Evolutionary conservation across 371 early-diverging fungal genomes (phyloP).

Genomic region (Cokeromyces recurvatus): DNA sequence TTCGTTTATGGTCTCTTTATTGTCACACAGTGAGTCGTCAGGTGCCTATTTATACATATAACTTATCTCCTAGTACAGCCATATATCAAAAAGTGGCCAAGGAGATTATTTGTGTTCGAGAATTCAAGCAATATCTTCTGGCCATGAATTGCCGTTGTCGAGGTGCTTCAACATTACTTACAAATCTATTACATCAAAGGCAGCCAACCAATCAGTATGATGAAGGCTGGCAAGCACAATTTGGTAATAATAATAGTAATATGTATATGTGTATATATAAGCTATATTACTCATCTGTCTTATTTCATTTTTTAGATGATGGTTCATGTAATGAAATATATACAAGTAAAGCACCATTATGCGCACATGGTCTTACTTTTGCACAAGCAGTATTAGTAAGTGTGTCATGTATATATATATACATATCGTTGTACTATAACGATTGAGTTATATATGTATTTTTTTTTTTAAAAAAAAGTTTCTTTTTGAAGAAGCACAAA

Average conservation of each 20-base stretch:
- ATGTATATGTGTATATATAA: too few relatives aligned
- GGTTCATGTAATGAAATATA: conserved; percentile 72
- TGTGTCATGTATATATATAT: too few relatives aligned
- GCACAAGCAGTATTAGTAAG: conserved; percentile 50
- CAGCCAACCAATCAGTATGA: conserved; percentile 55
- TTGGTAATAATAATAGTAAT: conserved; percentile 35
- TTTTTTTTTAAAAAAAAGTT: too few relatives aligned
- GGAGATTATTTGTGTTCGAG: conserved; percentile 66
- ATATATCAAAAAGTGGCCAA: conserved; percentile 62
- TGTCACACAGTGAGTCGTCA: conserved; percentile 42
- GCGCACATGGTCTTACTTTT: conserved; percentile 58
- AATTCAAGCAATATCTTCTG: conserved; percentile 68
- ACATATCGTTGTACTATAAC: too few relatives aligned
- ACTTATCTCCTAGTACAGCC: conserved; percentile 63
- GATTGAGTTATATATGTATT: too few relatives aligned
- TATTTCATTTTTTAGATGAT: conserved; percentile 34
- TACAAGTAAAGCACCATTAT: conserved; percentile 39
- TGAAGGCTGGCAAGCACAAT: conserved; percentile 73
- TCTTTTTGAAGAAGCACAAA: conserved; percentile 66
- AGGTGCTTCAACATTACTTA: conserved; percentile 63
- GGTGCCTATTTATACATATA: conserved; percentile 64
- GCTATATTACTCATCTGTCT: not conserved
- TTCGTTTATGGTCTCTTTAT: conserved; percentile 63
- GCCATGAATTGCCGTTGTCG: conserved; percentile 65
- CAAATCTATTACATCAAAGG: conserved; percentile 64